These are phyloP conservation scores for Chaetothyriales sp. DNA, from an alignment of 2,329 filamentous ascomycete species.

Conservation along the genomic window DNA sequence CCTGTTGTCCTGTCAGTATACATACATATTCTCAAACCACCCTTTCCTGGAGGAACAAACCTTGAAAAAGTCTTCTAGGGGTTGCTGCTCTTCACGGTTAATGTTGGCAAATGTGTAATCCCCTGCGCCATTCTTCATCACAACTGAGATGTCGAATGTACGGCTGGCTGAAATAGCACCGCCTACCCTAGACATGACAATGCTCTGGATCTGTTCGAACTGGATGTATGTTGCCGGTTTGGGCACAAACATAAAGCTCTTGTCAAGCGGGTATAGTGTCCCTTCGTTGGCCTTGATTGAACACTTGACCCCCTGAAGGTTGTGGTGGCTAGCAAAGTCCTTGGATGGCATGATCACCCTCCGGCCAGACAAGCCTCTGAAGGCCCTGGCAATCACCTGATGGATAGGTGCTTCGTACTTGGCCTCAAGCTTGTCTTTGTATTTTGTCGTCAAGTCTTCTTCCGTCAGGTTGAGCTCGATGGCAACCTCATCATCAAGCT, in stretches of 20 bases:
- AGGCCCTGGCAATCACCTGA: constrained; percentile 87
- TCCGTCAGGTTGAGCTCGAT: constrained; percentile 94
- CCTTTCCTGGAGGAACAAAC: constrained; percentile 2
- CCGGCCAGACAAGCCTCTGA: constrained; percentile 85
- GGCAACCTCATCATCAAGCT: constrained; percentile 91
- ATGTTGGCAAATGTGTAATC: constrained; percentile 98
- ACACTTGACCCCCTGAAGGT: constrained; percentile 92
- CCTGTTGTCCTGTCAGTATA: constrained; percentile 19
- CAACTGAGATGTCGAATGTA: constrained; percentile 93
- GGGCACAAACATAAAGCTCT: constrained; percentile 97
- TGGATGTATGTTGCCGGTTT: constrained; percentile 96
- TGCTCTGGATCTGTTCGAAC: constrained; percentile 78
- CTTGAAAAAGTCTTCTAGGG: constrained; percentile 94
- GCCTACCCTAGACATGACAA: constrained; percentile 91
- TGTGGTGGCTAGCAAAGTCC: constrained; percentile 80
- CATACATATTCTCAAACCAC: neutral
- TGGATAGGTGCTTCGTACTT: constrained; percentile 91
- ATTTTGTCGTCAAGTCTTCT: constrained; percentile 48
- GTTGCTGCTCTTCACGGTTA: constrained; percentile 92
- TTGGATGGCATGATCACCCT: constrained; percentile 87
- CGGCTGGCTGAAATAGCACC: constrained; percentile 85
- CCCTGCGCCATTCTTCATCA: constrained; percentile 69
- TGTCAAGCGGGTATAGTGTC: constrained; percentile 90
- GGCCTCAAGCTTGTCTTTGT: constrained; percentile 73
- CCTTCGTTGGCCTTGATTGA: constrained; percentile 99